Evolutionary conservation across 495 filamentous ascomycete species (phyloP).

Genomic region (Elasticomyces elasticus): DNA sequence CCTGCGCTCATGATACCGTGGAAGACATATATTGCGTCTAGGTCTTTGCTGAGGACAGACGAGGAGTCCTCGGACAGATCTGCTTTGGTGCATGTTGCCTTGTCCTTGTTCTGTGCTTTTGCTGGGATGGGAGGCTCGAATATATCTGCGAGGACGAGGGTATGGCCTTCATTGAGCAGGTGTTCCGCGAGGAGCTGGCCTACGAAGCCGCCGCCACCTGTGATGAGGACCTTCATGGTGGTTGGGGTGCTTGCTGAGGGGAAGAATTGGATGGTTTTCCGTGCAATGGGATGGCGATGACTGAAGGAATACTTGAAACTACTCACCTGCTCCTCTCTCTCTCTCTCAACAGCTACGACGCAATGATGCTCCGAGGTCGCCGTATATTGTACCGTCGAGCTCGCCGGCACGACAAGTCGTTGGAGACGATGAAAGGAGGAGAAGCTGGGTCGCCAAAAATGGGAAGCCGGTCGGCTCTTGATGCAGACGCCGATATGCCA

Average conservation of each 20-base stretch:
- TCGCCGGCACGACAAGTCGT: not conserved
- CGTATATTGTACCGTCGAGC: not conserved
- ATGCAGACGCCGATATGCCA: not conserved
- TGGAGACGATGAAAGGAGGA: not conserved
- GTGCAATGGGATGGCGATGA: not conserved
- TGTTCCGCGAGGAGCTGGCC: constrained; percentile 28
- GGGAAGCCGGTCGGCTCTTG: not conserved
- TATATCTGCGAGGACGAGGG: constrained; percentile 28
- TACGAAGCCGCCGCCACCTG: constrained; percentile 30
- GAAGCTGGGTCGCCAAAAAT: not conserved
- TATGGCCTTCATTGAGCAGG: constrained; percentile 22
- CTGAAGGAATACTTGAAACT: not conserved
- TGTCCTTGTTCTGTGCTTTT: constrained; percentile 2
- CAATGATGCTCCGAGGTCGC: constrained; percentile 1
- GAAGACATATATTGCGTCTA: constrained; percentile 62
- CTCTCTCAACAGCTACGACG: not conserved
- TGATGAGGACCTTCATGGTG: constrained; percentile 29
- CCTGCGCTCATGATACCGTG: constrained; percentile 82
- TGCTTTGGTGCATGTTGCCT: constrained; percentile 19
- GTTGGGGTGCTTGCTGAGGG: not conserved
- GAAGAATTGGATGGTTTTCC: not conserved
- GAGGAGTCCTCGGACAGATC: constrained; percentile 22
- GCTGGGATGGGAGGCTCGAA: constrained; percentile 26
- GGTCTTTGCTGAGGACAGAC: constrained; percentile 20
- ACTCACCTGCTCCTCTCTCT: not conserved